Percentiles rank a stretch among this genome's conserved stretches.
Conservation (phyloP, 257 asterid genomes). For the Petunia axillaris region DNA sequence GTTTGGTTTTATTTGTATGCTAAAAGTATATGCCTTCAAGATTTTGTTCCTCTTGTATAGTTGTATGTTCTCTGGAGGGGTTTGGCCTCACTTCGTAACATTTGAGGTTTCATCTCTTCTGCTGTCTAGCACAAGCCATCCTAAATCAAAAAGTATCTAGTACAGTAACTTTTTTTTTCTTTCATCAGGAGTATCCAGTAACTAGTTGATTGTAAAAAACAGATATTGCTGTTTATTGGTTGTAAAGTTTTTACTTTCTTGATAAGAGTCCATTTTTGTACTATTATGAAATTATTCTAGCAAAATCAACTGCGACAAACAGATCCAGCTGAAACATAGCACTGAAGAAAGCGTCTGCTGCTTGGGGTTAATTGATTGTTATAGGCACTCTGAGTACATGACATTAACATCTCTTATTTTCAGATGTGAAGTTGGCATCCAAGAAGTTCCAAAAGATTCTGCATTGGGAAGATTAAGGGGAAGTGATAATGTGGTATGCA, state of each 20-base stretch:
- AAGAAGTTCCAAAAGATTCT: slow-evolving; percentile 83
- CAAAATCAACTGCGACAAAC: neutral
- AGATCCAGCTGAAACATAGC: neutral
- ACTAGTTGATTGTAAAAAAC: neutral
- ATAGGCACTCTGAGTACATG: neutral
- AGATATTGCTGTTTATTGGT: neutral
- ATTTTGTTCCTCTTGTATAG: neutral
- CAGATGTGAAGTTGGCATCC: slow-evolving; percentile 91
- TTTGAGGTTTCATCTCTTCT: neutral
- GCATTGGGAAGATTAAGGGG: slow-evolving; percentile 86
- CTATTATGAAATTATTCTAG: slow-evolving; percentile 11
- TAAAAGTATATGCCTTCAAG: neutral
- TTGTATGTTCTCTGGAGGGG: neutral
- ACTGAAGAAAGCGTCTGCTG: neutral
- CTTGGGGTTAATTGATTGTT: neutral
- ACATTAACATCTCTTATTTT: slow-evolving; percentile 25
- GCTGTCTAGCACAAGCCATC: neutral
- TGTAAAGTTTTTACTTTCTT: neutral
- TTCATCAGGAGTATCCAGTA: neutral
- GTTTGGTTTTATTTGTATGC: neutral
- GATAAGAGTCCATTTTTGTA: neutral
- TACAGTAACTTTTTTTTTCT: neutral
- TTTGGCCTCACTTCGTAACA: neutral
- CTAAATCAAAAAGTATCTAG: neutral
- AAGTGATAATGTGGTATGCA: slow-evolving; percentile 89